Conservation (phyloP, 208 protist genomes). For the Trypanosoma platydactyli region DNA sequence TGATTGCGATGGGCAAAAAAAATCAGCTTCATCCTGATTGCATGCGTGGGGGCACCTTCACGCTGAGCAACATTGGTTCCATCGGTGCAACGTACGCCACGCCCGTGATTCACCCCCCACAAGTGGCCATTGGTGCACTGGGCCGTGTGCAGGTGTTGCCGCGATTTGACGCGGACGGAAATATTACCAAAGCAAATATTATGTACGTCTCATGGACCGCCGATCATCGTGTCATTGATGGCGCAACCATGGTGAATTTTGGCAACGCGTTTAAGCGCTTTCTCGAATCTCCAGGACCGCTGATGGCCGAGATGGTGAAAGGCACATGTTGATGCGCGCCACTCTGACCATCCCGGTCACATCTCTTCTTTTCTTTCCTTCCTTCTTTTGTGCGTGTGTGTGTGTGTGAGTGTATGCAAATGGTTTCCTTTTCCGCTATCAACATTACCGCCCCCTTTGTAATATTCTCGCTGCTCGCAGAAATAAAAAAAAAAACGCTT, state of each 20-base stretch:
- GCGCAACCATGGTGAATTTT: conserved; percentile 96
- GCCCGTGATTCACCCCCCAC: conserved; percentile 89
- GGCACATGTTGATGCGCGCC: not conserved
- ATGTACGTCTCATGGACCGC: conserved; percentile 85
- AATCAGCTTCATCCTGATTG: conserved; percentile 65
- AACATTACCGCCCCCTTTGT: too few species aligned
- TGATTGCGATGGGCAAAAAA: conserved; percentile 54
- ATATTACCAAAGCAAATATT: conserved; percentile 64
- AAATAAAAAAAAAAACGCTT: too few species aligned
- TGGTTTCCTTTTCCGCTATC: too few species aligned
- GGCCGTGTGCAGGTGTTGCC: conserved; percentile 88
- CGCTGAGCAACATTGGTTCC: conserved; percentile 95
- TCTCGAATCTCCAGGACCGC: conserved; percentile 84
- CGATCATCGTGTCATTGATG: conserved; percentile 97
- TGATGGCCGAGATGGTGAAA: conserved; percentile 67
- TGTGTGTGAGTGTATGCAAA: not conserved
- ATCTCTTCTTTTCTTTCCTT: too few species aligned
- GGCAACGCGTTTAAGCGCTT: conserved; percentile 86
- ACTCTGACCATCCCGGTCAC: not conserved
- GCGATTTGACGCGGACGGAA: conserved; percentile 68
- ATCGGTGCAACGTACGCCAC: conserved; percentile 94
- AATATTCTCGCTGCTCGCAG: too few species aligned
- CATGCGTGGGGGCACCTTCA: conserved; percentile 93
- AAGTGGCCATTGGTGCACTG: conserved; percentile 94
- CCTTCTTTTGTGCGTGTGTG: not conserved